These are phyloP conservation scores for Haplosporangium sp. DNA, from an alignment of 371 early-diverging fungal species.

Conservation along the genomic window DNA sequence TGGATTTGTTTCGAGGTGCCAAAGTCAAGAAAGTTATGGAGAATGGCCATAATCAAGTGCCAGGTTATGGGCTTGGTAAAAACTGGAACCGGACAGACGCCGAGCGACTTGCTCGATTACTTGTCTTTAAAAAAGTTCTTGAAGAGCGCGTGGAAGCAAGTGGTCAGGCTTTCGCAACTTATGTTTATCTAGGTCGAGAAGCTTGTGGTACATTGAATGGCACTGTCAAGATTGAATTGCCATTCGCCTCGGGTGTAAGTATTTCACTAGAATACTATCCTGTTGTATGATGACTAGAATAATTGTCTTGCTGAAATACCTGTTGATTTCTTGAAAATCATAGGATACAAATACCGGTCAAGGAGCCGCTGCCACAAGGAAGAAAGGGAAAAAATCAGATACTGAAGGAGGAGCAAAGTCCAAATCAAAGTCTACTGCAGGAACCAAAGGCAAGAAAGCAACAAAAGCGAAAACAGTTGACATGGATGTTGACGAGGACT, in stretches of 20 bases:
- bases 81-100: constrained; percentile 63
- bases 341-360: constrained; percentile 12
- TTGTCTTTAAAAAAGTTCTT: constrained; percentile 71
- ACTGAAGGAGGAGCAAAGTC: constrained; percentile 11
- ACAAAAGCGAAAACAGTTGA: neutral
- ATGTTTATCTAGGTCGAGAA: constrained; percentile 57
- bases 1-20: constrained; percentile 87
- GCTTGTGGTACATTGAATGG: constrained; percentile 58
- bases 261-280: neutral
- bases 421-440: constrained; percentile 15
- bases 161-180: constrained; percentile 59
- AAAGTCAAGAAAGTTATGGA: constrained; percentile 67
- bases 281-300: neutral
- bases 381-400: constrained; percentile 15
- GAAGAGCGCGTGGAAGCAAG: constrained; percentile 68
- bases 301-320: too few relatives aligned
- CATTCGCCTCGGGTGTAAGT: constrained; percentile 53
- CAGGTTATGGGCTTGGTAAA: constrained; percentile 75
- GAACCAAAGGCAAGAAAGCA: constrained; percentile 2
- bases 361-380: constrained; percentile 9
- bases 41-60: constrained; percentile 61
- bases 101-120: constrained; percentile 75
- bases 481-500: constrained; percentile 23
- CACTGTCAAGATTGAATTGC: constrained; percentile 55
- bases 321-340: neutral